phyloP scores from a whole-genome alignment of 495 filamentous ascomycete species.

The Staphylotrichum longicolle region DNA sequence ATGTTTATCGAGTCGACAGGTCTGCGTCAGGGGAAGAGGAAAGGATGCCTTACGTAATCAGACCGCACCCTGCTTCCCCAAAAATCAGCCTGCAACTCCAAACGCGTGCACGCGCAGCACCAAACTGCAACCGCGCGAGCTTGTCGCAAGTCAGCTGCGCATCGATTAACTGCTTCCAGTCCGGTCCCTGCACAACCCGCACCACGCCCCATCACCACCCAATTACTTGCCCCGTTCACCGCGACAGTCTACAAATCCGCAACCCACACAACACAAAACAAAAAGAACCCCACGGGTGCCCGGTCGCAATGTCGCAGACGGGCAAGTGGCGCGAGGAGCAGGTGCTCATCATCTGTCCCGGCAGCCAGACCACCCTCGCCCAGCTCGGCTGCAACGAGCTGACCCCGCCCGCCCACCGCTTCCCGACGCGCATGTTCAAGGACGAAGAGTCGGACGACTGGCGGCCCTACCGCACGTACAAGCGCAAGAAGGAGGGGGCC shows the following conservation, averaged over 20 bases:
- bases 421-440: constrained; percentile 91
- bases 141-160: neutral
- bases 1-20: too few relatives aligned
- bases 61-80: constrained; percentile 2
- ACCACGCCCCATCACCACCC: too few relatives aligned
- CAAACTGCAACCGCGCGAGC: neutral
- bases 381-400: constrained; percentile 92
- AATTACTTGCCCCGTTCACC: neutral
- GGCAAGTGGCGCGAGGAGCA: constrained; percentile 56
- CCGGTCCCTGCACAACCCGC: too few relatives aligned
- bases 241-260: too few relatives aligned
- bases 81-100: constrained; percentile 6
- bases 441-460: constrained; percentile 75
- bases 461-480: constrained; percentile 78
- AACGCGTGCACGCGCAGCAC: constrained; percentile 9
- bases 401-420: constrained; percentile 74
- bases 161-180: neutral
- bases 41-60: constrained; percentile 19
- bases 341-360: constrained; percentile 79
- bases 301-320: constrained; percentile 45
- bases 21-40: neutral
- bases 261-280: too few relatives aligned
- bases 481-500: constrained; percentile 56
- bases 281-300: neutral
- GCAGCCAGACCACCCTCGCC: constrained; percentile 88